A percentile compares a stretch with the other conserved stretches of the same genome.
phyloP scores from a whole-genome alignment of 2,329 filamentous ascomycete genomes.

The Fusarium nygamai region DNA sequence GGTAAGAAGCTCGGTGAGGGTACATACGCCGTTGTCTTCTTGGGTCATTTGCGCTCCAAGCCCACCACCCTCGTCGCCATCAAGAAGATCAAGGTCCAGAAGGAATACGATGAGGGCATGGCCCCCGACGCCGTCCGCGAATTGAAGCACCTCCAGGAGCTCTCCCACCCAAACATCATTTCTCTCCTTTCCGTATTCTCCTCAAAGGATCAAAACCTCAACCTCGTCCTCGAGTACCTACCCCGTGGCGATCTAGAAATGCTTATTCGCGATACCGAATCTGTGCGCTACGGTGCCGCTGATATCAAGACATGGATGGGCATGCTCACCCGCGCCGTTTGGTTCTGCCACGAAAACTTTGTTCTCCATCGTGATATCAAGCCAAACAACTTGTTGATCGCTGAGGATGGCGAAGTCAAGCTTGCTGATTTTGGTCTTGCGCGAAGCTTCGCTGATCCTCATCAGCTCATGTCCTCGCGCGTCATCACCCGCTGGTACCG shows the following conservation, averaged over 20 bases:
- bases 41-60: slow-evolving; percentile 80
- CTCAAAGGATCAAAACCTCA: slow-evolving; percentile 95
- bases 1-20: slow-evolving; percentile 94
- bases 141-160: slow-evolving; percentile 93
- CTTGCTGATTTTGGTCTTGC: slow-evolving; percentile 98
- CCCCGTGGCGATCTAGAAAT: slow-evolving; percentile 95
- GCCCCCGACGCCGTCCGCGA: slow-evolving; percentile 95
- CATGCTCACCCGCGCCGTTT: slow-evolving; percentile 92
- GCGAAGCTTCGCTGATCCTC: slow-evolving; percentile 87
- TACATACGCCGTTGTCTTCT: slow-evolving; percentile 96
- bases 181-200: slow-evolving; percentile 91
- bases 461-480: slow-evolving; percentile 87
- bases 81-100: slow-evolving; percentile 90
- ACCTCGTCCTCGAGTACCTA: slow-evolving; percentile 92
- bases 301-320: slow-evolving; percentile 99
- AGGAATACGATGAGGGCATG: slow-evolving; percentile 89
- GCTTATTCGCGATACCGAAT: slow-evolving; percentile 85
- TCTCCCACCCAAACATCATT: slow-evolving; percentile 96
- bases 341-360: slow-evolving; percentile 96
- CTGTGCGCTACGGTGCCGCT: slow-evolving; percentile 82
- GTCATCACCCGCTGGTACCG: slow-evolving; percentile 98
- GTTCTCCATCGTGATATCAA: slow-evolving; percentile 98
- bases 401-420: slow-evolving; percentile 91
- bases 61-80: slow-evolving; percentile 84
- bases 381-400: slow-evolving; percentile 96